Base-by-base conservation (phyloP, 2,329 filamentous ascomycete species). In the Hypoxylon sp. region DNA sequence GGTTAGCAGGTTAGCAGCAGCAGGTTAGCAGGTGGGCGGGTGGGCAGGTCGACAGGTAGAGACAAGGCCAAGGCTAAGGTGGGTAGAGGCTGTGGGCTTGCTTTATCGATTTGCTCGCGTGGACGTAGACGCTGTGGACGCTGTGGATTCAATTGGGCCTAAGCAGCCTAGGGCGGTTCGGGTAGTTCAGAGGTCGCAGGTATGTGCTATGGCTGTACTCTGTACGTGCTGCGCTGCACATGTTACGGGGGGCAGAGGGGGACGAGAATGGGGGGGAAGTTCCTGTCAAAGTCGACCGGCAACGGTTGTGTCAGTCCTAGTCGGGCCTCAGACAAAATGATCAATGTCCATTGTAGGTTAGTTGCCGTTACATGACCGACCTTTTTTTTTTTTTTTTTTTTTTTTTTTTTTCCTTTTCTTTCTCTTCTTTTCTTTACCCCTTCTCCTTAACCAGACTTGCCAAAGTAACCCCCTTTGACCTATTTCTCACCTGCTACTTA, bases 301-400 rank as follows among this genome's bases (percentile, higher is more conserved):
- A n/a, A n/a, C n/a, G 53, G 47, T 23, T n/a, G 38, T 33, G 21
- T 48, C n/a, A n/a, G n/a, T 29, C 37, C 54, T 40, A 48, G 42
- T 45, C 27, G 31, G 48, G 4, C 47, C 42, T 54, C 42, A 41
- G 47, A n/a, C n/a, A 45, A 35, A 55, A 49, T 52, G 37, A 45
- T 60, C 48, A 52, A 38, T 49, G 35, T 55, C 60, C 60, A n/a
- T 46, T 9, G 20, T 43, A 27, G 60, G 60, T 58, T 60, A 60
- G 57, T 55, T 48, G 27, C 43, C 29, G 53, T 63, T 63, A 58
- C 60, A 63, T 63, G 50, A 33, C 50, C 48, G 48, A 48, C 50
- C 48, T 48, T 48, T 56, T 57, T 59, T 55, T 45, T 18, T n/a
- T 15, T 37, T 26, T 27, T 18, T 38, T 13, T 49, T 45, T 42